Evolutionary conservation across 2,329 filamentous ascomycete species (phyloP).

Genomic region (Aspergillus pseudotamarii): DNA sequence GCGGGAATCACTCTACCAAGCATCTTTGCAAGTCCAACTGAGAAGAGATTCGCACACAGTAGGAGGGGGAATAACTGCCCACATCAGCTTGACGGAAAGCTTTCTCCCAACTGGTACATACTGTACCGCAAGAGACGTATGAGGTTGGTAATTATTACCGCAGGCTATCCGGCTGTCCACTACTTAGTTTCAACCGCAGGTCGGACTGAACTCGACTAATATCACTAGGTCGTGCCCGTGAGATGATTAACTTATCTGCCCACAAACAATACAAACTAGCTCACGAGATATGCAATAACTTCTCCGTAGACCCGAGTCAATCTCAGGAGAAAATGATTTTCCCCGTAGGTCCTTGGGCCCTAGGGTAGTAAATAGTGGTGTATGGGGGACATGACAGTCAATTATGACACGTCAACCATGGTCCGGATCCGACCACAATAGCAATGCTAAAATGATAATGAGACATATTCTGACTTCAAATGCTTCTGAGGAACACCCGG

Average conservation of each 20-base stretch:
- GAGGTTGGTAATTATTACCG: constrained; percentile 8
- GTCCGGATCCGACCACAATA: constrained; percentile 16
- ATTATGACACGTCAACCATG: constrained; percentile 23
- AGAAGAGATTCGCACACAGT: neutral
- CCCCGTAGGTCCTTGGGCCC: neutral
- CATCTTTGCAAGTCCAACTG: neutral
- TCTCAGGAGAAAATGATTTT: neutral
- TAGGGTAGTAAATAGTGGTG: neutral
- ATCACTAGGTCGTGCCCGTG: neutral
- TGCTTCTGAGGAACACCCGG: neutral
- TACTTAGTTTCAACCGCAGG: constrained; percentile 13
- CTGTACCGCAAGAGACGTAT: neutral
- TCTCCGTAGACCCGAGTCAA: neutral
- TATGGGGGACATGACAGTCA: constrained; percentile 5
- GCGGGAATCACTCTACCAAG: neutral
- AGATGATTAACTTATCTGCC: neutral
- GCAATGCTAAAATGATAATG: constrained; percentile 6
- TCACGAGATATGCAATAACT: neutral
- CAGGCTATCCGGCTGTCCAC: constrained; percentile 12
- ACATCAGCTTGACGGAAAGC: neutral
- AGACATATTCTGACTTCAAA: neutral
- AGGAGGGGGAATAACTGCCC: neutral
- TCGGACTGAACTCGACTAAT: constrained; percentile 1
- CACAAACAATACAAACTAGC: neutral
- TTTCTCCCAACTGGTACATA: neutral